These are phyloP conservation scores for Dryas drummondii DNA, from an alignment of 306 rosid genomes.

Conservation along the genomic window DNA sequence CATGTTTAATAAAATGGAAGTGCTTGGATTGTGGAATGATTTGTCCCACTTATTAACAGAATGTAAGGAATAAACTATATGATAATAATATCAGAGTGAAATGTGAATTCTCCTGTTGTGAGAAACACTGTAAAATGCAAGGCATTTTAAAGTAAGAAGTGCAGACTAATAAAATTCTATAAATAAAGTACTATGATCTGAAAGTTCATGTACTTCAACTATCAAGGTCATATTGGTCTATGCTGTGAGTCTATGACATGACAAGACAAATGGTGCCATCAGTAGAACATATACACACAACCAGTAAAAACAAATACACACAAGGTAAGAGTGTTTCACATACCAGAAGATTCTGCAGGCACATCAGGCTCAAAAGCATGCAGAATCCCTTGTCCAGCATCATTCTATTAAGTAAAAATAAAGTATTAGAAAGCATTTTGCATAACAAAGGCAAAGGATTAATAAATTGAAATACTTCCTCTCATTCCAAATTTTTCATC, in stretches of 20 bases:
- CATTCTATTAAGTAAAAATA: conserved; percentile 44
- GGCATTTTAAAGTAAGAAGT: neutral
- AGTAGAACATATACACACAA: neutral
- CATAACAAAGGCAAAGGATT: conserved; percentile 2
- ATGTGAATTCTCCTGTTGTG: neutral
- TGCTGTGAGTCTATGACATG: neutral
- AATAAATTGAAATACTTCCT: neutral
- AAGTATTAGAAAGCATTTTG: conserved; percentile 32
- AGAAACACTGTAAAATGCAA: conserved; percentile 1
- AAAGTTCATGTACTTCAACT: neutral
- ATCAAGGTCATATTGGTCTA: neutral
- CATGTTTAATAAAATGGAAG: neutral
- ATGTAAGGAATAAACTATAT: neutral
- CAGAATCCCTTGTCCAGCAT: conserved; percentile 45
- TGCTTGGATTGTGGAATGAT: neutral
- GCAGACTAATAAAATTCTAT: neutral
- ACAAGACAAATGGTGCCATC: neutral
- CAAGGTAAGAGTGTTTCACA: conserved; percentile 28
- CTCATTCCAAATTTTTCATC: neutral
- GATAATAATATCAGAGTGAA: neutral
- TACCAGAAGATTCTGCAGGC: conserved; percentile 56
- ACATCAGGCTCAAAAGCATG: conserved; percentile 61
- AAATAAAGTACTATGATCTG: neutral
- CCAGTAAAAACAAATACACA: neutral
- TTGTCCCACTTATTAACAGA: neutral